Evolutionary conservation across 2,329 filamentous ascomycete genomes (phyloP).

Genomic region (Trichoderma koningiopsis): DNA sequence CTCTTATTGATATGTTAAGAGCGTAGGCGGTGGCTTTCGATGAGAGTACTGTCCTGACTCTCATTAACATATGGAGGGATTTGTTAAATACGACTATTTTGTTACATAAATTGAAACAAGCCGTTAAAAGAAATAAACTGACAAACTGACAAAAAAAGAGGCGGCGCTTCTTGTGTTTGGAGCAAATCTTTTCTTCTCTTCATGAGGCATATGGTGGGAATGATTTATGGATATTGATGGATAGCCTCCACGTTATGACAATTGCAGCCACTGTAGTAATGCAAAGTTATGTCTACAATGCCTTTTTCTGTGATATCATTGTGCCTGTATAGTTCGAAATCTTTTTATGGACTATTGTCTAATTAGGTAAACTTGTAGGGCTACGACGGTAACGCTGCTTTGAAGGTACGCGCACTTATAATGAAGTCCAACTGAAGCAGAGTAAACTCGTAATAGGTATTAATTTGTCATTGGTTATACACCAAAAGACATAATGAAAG

Average conservation of each 20-base stretch:
- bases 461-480: no score
- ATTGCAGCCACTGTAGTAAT: constrained; percentile 20
- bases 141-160: background rate
- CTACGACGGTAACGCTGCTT: no score
- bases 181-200: background rate
- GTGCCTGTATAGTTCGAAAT: background rate
- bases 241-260: constrained; percentile 2
- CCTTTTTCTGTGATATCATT: background rate
- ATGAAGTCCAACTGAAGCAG: no score
- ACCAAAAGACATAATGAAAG: background rate
- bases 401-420: no score
- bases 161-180: background rate
- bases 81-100: background rate
- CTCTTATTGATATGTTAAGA: background rate
- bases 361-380: no score
- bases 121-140: background rate
- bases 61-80: background rate
- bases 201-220: background rate
- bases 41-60: background rate
- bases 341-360: no score
- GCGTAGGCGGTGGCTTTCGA: background rate
- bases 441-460: no score
- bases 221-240: constrained; percentile 12
- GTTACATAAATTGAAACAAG: background rate
- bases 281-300: background rate